Evolutionary conservation across 2,329 filamentous ascomycete species (phyloP), one percentile per base, ranked within the genome.

Genomic region (Zelopaecilomyces penicillatus): DNA sequence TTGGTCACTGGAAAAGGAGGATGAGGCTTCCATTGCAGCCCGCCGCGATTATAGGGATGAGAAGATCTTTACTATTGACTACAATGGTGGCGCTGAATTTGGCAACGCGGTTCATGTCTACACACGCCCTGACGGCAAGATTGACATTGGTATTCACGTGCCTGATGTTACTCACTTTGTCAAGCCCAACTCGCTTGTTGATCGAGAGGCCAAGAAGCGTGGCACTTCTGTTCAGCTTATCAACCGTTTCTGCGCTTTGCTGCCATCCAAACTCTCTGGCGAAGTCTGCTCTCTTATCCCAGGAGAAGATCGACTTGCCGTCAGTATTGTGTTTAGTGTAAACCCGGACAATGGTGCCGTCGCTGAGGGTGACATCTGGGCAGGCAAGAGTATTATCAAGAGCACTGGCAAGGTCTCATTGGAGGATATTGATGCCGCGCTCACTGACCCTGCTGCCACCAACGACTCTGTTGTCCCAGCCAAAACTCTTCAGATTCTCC

Each of bases 181-280:
- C 64, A 97, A 97, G 75, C 76, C 84, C 39, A 95, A 94, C 71
- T 95, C 90, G 11, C 78, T 97, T 38, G 90, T 97, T 41, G 93
- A 98, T 59, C 85, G 93, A 39, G 93, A 98, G 68, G 93, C 93
- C 8, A 95, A 93, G 78, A 98, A 97, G 76, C 87, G 93, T 53
- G 91, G 91, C 49, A 97, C 90, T 46, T 90, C 89, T 32, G 93
- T 98, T 27, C 94, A 97, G 61, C 75, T 98, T 51, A 85, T 95
- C 69, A 93, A 95, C 70, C 83, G 89, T 32, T 70, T 84, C 71
- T 73, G 91, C 78, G 75, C 91, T 73, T 82, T 98, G 76, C 79
- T 98, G 33, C 93, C 93, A 10, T 76, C 86, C 1, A 89, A 87
- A 66, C 74, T 98, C 50, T 85, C 89, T 6, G 79, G 82, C 12